These are phyloP conservation scores for Aureobasidium mangrovei DNA, from an alignment of 2,329 filamentous ascomycete genomes.

Conservation along the genomic window DNA sequence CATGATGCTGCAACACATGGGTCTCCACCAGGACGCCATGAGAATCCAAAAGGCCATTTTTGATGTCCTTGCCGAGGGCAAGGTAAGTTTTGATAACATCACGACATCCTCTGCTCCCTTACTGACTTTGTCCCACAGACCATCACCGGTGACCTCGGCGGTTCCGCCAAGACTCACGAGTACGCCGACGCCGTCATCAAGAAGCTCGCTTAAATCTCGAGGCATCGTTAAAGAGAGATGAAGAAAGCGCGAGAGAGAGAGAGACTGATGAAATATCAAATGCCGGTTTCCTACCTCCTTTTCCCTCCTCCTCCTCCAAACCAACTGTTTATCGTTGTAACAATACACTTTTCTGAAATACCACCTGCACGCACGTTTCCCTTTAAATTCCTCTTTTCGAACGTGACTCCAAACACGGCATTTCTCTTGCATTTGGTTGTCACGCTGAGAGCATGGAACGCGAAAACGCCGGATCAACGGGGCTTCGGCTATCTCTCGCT, in stretches of 20 bases:
- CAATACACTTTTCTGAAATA: background rate
- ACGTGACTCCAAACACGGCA: background rate
- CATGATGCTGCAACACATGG: conserved; percentile 99
- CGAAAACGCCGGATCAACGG: too few relatives aligned
- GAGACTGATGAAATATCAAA: conserved; percentile 9
- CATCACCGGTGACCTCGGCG: conserved; percentile 91
- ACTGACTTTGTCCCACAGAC: conserved; percentile 34
- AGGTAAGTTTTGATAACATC: conserved; percentile 44
- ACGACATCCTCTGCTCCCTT: background rate
- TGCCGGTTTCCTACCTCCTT: background rate
- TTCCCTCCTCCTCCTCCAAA: background rate
- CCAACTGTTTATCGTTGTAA: background rate
- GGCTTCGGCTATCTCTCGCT: too few relatives aligned
- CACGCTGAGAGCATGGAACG: too few relatives aligned
- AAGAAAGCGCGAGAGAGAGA: background rate
- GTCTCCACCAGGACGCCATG: conserved; percentile 70
- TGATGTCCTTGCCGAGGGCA: conserved; percentile 89
- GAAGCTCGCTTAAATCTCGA: conserved; percentile 34
- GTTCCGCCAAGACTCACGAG: conserved; percentile 91
- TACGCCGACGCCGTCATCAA: conserved; percentile 88
- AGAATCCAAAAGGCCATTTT: conserved; percentile 94
- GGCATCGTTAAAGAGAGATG: conserved; percentile 10
- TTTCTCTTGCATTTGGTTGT: background rate
- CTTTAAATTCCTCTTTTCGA: background rate
- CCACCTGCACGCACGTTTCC: background rate